phyloP scores from a whole-genome alignment of 352 stramenopile species.

The Phytophthora pinifolia region DNA sequence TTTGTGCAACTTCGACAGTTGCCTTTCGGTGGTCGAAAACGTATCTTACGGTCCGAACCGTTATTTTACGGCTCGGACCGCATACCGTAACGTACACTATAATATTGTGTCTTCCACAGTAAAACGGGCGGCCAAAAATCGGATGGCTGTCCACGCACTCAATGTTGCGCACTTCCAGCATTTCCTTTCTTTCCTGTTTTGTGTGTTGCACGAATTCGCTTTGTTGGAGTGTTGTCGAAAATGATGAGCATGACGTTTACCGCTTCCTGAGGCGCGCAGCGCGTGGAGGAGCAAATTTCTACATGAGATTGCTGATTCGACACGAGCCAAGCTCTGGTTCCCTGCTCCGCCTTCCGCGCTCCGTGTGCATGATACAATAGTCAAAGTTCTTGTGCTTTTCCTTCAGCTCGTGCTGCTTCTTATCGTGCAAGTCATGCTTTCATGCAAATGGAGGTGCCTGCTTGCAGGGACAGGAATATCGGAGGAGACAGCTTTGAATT shows the following conservation, averaged over 20 bases:
- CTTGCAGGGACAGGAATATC: too few relatives aligned
- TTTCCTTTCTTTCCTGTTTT: neutral
- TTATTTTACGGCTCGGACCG: slow-evolving; percentile 18
- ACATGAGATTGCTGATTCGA: slow-evolving; percentile 56
- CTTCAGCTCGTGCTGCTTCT: too few relatives aligned
- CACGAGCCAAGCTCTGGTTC: neutral
- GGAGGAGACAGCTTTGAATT: too few relatives aligned
- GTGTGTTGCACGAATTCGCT: neutral
- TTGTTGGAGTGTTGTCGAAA: slow-evolving; percentile 19
- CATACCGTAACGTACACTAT: slow-evolving; percentile 10
- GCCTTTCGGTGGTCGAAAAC: slow-evolving; percentile 23
- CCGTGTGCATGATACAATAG: neutral
- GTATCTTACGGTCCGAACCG: slow-evolving; percentile 22
- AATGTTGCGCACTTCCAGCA: neutral
- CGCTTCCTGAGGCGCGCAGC: slow-evolving; percentile 40
- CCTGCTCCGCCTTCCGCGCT: too few relatives aligned
- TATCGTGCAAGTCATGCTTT: too few relatives aligned
- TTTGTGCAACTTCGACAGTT: slow-evolving; percentile 4
- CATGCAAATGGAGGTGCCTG: too few relatives aligned
- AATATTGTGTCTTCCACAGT: slow-evolving; percentile 21
- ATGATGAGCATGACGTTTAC: slow-evolving; percentile 40
- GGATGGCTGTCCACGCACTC: neutral
- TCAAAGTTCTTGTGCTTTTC: too few relatives aligned
- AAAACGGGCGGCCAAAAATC: slow-evolving; percentile 1
- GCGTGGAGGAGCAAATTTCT: slow-evolving; percentile 50